Base-by-base conservation (phyloP, 352 stramenopile species). In the Phytophthora constricta region DNA sequence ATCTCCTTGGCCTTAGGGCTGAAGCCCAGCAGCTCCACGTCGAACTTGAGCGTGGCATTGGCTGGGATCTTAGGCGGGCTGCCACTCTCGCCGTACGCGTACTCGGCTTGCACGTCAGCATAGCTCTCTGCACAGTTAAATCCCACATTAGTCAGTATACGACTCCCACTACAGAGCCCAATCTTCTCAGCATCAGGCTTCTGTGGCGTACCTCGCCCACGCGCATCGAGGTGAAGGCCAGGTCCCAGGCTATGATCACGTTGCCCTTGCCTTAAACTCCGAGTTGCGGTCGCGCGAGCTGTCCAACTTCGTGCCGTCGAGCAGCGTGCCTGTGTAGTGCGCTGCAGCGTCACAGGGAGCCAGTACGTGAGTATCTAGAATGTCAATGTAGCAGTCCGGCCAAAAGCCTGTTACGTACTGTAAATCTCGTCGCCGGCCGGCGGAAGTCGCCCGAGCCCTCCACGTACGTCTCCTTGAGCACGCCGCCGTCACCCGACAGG, bases 261-360 rank as follows among this genome's bases (percentile, higher is more conserved):
- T 96, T 94, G 68, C 87, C 89, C 54, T 93, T 92, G 62, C 88
- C 88, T 93, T 95, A 60, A 95, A 95, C 68, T 92, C 84, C 39
- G 83, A 76, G 61, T 93, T 66, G 72, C 89, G 89, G 67, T 98
- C 93, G 59, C 91, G 84, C 51, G 92, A 98, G 68, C 84, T 96
- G 78, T 99, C 96, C 68, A 99, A 99, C 79, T 98, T 98, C 11
- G 83, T 86, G 46, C 96, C 96, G 68, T 98, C 93, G 53, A 98
- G 79, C 46, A 99, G 69, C 57, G 94, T 98, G 19, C 96, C 96
- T 27, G 95, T 98, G 87, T 99, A 99, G 73, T 99, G 96, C 22
- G 94, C 93, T 93, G 70, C 17, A 63, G n/a, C 17, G 0, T 41
- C 2, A 56, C 34, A 53, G 34, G 58, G 20, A 77, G 51, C 10